Base-by-base conservation (phyloP, 2,329 filamentous ascomycete species). In the Aspergillus terreus region DNA sequence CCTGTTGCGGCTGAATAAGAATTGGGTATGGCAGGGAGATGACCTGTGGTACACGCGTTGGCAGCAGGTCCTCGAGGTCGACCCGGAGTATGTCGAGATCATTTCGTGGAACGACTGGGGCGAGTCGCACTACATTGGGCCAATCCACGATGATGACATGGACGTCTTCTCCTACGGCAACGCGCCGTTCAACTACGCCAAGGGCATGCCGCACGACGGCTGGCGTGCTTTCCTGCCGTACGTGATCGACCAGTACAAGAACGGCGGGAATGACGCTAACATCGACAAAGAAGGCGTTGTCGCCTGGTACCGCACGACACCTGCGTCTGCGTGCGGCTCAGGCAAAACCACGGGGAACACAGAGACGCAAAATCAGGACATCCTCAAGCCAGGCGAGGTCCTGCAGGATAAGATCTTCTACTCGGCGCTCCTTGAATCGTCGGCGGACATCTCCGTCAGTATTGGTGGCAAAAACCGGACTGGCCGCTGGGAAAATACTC, bases 41-140 rank as follows among this genome's bases (percentile, higher is more conserved):
- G 72, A 78, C 43, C 68, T 86, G 11, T 87, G 83, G 82, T 77
- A 75, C 52, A 70, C 81, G 46, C 78, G 83, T 7, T 85, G 83
- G 83, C 66, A 76, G 46, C 74, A 83, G 53, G 74, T 79, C 1
- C 59, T 82, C 19, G 68, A 75, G 1, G 52, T 83, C 0, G 61
- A 74, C 49, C 80, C 82, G 0, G 72, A 77, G 21, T 79, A 77
- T 44, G 75, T 84, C 33, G 73, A 78, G 64, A 80, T 83, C 46
- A 74, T 83, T 36, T 79, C 80, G 7, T 84, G 81, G 80, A 84
- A 84, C 57, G 82, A 84, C 63, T 84, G 75, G 57, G 81, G 82
- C 45, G 82, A 84, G 65, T 81, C 79, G 2, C 80, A 82, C 63
- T 83, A 84, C 61, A 80, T 83, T 54, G 76, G 76, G 4, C 77